Evolutionary conservation across 345 rosid species (phyloP).

Genomic region (Noccaea bulbosa): DNA sequence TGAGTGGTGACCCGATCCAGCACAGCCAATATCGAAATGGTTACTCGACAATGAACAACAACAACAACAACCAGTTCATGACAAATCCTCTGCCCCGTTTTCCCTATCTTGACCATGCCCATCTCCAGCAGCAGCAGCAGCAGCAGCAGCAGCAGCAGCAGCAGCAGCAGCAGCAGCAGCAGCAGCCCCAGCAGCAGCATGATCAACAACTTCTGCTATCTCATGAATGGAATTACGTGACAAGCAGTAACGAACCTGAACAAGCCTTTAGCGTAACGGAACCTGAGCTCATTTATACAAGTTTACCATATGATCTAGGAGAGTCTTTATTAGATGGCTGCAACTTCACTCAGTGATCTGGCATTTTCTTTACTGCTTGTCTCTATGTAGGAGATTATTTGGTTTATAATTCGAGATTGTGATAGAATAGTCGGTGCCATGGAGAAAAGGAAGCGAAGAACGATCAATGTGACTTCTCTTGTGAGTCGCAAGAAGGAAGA

Average conservation of each 20-base stretch:
- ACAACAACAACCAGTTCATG: conserved; percentile 8
- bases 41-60: conserved; percentile 7
- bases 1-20: conserved; percentile 13
- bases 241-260: background rate
- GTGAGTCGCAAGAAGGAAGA: conserved; percentile 5
- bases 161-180: background rate
- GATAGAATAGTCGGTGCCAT: background rate
- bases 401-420: background rate
- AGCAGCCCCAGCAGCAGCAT: background rate
- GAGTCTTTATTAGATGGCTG: background rate
- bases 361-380: background rate
- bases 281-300: conserved; percentile 6
- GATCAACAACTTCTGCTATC: background rate
- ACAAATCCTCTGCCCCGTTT: conserved; percentile 13
- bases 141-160: background rate
- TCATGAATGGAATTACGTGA: background rate
- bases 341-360: background rate
- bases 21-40: conserved; percentile 11
- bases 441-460: background rate
- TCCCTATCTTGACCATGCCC: background rate
- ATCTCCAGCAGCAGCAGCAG: background rate
- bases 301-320: conserved; percentile 15
- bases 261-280: background rate
- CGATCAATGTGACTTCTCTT: conserved; percentile 1
- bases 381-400: background rate